A percentile compares a stretch with the other conserved stretches of the same genome.
Evolutionary conservation across 2,329 filamentous ascomycete species (phyloP).

Genomic region (Colletotrichum sp.): DNA sequence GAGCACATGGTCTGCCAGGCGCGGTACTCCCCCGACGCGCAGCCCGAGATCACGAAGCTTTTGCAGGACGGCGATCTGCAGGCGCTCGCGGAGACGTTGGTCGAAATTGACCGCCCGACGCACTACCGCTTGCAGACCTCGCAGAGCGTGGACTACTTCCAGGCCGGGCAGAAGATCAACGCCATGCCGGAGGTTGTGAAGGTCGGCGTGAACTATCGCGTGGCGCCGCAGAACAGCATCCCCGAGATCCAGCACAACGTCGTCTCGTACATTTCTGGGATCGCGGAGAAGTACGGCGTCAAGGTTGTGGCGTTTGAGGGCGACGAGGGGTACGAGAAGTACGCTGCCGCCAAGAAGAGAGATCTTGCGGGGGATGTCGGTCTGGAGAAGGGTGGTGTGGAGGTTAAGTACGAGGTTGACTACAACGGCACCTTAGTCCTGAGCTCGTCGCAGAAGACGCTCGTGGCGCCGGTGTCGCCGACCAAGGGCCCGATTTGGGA

Average conservation of each 20-base stretch:
- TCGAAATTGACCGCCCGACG: background rate
- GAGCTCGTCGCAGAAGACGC: constrained; percentile 4
- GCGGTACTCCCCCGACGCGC: constrained; percentile 56
- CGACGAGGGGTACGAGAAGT: constrained; percentile 1
- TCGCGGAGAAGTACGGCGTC: constrained; percentile 12
- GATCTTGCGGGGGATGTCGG: background rate
- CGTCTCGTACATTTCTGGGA: background rate
- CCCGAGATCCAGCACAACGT: constrained; percentile 20
- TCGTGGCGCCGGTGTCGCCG: constrained; percentile 8
- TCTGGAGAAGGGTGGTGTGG: background rate
- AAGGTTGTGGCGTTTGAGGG: constrained; percentile 5
- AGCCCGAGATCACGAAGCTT: constrained; percentile 41
- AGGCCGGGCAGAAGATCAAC: constrained; percentile 19
- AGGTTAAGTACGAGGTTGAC: constrained; percentile 8
- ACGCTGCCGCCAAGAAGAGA: background rate
- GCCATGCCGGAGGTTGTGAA: constrained; percentile 15
- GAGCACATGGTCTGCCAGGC: constrained; percentile 62
- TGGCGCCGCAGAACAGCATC: constrained; percentile 18
- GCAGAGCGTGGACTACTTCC: constrained; percentile 20
- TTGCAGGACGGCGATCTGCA: constrained; percentile 34
- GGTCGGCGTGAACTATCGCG: constrained; percentile 18
- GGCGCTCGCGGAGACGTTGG: constrained; percentile 31
- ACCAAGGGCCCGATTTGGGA: constrained; percentile 9
- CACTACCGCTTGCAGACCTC: constrained; percentile 15
- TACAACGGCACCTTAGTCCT: constrained; percentile 15